These are phyloP conservation scores for Stenogyne calaminthoides DNA, from an alignment of 305 asterid species.

Conservation along the genomic window DNA sequence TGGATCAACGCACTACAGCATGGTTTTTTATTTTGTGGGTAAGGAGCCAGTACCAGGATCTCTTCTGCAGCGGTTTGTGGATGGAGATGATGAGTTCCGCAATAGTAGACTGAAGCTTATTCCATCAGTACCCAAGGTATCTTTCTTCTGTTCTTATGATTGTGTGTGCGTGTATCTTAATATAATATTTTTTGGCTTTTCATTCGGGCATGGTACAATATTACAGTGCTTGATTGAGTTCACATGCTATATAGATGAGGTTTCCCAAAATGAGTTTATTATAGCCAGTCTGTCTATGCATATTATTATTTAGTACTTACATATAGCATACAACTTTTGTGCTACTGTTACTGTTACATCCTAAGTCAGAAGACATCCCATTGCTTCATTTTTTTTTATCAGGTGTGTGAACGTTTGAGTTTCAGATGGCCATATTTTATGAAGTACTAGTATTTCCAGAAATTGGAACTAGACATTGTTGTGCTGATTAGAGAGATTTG, in stretches of 20 bases:
- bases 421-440: background rate
- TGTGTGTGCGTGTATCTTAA: no score
- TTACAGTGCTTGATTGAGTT: background rate
- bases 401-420: background rate
- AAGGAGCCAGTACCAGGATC: conserved; percentile 74
- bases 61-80: conserved; percentile 88
- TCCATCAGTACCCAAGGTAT: conserved; percentile 96
- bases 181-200: no score
- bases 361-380: background rate
- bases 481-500: conserved; percentile 4
- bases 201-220: no score
- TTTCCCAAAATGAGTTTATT: conserved; percentile 4
- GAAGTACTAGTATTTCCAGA: background rate
- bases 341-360: background rate
- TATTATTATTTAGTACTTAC: background rate
- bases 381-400: background rate
- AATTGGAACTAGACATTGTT: background rate
- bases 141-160: background rate
- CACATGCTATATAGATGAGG: background rate
- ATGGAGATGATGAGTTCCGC: conserved; percentile 98
- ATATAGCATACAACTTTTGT: background rate
- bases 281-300: background rate
- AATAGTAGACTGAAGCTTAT: conserved; percentile 91
- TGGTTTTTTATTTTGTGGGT: conserved; percentile 84
- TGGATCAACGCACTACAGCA: conserved; percentile 91